Conservation (phyloP, 1,284 basidiomycete species). For the Heterobasidion irregulare region DNA sequence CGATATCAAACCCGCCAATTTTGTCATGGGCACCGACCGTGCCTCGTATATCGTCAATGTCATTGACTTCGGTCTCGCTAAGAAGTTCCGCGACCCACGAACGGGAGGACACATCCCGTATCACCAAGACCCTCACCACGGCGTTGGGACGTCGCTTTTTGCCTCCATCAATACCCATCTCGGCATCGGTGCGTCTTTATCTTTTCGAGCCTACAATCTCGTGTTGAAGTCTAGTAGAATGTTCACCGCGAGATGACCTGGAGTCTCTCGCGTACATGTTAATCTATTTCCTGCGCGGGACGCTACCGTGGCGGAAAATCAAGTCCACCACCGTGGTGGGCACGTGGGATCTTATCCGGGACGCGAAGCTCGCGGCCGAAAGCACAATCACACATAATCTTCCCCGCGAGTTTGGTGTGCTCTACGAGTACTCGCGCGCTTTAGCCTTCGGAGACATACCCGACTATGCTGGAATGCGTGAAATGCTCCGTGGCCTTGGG, state of each 20-base stretch:
- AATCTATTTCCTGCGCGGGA: constrained; percentile 87
- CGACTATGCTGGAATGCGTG: constrained; percentile 82
- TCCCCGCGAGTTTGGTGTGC: constrained; percentile 82
- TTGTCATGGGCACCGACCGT: constrained; percentile 1
- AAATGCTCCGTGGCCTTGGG: constrained; percentile 61
- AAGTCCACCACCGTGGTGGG: constrained; percentile 69
- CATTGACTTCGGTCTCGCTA: constrained; percentile 93
- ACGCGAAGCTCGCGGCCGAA: constrained; percentile 56
- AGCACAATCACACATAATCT: constrained; percentile 73
- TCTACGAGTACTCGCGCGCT: constrained; percentile 80
- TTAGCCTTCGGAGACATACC: constrained; percentile 88
- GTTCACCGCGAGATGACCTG: constrained; percentile 85
- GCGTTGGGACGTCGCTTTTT: constrained; percentile 91
- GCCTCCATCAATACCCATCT: constrained; percentile 94
- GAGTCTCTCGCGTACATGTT: constrained; percentile 91
- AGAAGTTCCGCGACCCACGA: constrained; percentile 86
- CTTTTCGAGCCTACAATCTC: not conserved
- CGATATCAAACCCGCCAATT: constrained; percentile 84
- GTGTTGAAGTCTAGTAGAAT: constrained; percentile 38
- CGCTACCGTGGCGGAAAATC: constrained; percentile 85
- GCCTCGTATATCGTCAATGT: constrained; percentile 1
- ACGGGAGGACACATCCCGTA: constrained; percentile 89
- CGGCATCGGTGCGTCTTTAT: constrained; percentile 59
- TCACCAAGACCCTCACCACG: constrained; percentile 82
- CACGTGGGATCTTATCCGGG: constrained; percentile 73